These are phyloP conservation scores for Xylariaceae sp. DNA, from an alignment of 2,329 filamentous ascomycete species.

Conservation along the genomic window DNA sequence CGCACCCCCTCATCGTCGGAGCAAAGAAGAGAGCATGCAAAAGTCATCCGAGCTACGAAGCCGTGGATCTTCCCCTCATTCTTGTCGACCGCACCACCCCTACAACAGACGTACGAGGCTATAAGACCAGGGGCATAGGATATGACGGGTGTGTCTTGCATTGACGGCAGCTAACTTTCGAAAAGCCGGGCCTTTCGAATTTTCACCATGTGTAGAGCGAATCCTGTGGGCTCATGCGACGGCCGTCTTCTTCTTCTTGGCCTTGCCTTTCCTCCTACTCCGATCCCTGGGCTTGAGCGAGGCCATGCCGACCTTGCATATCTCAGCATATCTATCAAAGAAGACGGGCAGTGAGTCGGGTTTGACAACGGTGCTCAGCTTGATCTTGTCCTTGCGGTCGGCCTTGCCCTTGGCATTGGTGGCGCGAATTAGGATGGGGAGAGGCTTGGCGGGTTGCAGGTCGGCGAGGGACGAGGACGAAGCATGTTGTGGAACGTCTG, in stretches of 20 bases:
- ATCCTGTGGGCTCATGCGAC: constrained; percentile 14
- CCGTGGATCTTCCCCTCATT: too few species aligned
- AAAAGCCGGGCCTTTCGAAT: too few species aligned
- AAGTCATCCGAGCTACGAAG: too few species aligned
- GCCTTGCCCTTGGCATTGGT: constrained; percentile 72
- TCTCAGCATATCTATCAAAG: constrained; percentile 81
- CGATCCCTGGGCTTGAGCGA: constrained; percentile 90
- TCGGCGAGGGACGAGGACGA: constrained; percentile 47
- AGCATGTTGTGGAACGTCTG: constrained; percentile 46
- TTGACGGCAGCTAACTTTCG: too few species aligned
- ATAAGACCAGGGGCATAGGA: too few species aligned
- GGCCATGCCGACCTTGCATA: constrained; percentile 86
- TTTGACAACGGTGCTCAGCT: constrained; percentile 79
- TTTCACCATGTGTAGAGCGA: too few species aligned
- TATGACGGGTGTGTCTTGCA: too few species aligned
- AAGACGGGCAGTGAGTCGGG: constrained; percentile 75
- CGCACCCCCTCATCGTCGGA: too few species aligned
- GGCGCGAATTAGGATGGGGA: constrained; percentile 78
- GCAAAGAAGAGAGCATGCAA: too few species aligned
- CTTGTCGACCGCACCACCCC: too few species aligned
- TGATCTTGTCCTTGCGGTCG: constrained; percentile 58
- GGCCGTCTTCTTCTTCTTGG: constrained; percentile 66
- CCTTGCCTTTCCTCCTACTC: constrained; percentile 80
- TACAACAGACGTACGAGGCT: too few species aligned
- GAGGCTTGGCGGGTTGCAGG: constrained; percentile 54